Evolutionary conservation across 2,329 filamentous ascomycete species (phyloP).

Genomic region (Sordariomycetes sp.): DNA sequence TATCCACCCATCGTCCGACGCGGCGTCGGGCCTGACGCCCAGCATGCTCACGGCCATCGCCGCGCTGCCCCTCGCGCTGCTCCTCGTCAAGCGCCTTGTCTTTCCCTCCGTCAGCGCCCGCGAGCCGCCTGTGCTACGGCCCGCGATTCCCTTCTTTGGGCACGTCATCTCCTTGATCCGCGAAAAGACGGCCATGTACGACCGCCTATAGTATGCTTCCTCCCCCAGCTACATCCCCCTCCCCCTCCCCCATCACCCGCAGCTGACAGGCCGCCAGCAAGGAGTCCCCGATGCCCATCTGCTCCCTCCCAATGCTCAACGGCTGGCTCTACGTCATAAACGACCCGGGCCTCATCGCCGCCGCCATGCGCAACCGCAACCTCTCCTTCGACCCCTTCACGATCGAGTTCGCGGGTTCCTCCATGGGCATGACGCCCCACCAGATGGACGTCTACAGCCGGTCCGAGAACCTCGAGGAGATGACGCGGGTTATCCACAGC

Average conservation of each 20-base stretch:
- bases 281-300: slow-evolving; percentile 18
- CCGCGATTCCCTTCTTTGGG: slow-evolving; percentile 24
- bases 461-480: slow-evolving; percentile 16
- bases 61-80: not conserved
- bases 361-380: slow-evolving; percentile 24
- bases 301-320: slow-evolving; percentile 28
- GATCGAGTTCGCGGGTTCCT: slow-evolving; percentile 18
- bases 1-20: not conserved
- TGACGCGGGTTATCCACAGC: slow-evolving; percentile 20
- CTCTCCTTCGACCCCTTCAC: slow-evolving; percentile 29
- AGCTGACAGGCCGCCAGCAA: slow-evolving; percentile 9
- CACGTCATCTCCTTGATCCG: slow-evolving; percentile 23
- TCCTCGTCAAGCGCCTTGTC: slow-evolving; percentile 4
- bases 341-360: slow-evolving; percentile 22
- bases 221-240: not conserved
- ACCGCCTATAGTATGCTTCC: slow-evolving; percentile 9
- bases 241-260: not conserved
- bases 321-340: slow-evolving; percentile 30
- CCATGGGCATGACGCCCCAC: slow-evolving; percentile 20
- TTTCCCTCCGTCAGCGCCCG: slow-evolving; percentile 10
- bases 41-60: not conserved
- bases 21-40: not conserved
- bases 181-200: slow-evolving; percentile 8
- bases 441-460: slow-evolving; percentile 8
- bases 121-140: slow-evolving; percentile 22